Evolutionary conservation across 345 rosid species (phyloP).

Genomic region (Salix caprea): DNA sequence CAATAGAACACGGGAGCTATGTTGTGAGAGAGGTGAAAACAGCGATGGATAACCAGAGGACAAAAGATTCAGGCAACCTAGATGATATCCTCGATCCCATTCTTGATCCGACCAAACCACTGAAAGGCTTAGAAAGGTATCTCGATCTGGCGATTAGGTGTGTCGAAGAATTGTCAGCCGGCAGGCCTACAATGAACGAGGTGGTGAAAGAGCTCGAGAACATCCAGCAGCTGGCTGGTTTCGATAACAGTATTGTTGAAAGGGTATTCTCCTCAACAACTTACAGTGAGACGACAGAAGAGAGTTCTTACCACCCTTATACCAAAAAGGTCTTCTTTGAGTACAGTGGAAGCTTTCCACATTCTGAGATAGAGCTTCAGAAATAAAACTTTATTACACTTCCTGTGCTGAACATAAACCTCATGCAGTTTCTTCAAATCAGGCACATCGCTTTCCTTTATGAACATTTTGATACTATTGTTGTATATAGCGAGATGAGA

Average conservation of each 20-base stretch:
- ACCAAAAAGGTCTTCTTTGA: conserved; percentile 19
- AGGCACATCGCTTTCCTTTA: too few species aligned
- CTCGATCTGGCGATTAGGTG: conserved; percentile 24
- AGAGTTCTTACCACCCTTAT: conserved; percentile 37
- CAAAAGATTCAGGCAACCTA: neutral
- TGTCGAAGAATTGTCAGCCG: conserved; percentile 52
- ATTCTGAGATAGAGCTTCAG: conserved; percentile 4
- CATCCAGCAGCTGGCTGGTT: conserved; percentile 57
- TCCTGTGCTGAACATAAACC: too few species aligned
- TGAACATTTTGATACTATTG: too few species aligned
- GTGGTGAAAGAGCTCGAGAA: conserved; percentile 69
- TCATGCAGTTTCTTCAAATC: too few species aligned
- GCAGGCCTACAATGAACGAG: conserved; percentile 74
- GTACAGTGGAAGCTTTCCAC: conserved; percentile 15
- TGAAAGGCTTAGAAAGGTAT: neutral
- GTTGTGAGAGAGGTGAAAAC: conserved; percentile 20
- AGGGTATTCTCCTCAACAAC: conserved; percentile 53
- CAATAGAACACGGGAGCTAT: conserved; percentile 23
- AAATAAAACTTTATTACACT: neutral
- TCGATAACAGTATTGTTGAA: conserved; percentile 49
- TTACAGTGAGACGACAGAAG: conserved; percentile 36
- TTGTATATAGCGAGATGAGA: too few species aligned
- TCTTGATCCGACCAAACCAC: neutral
- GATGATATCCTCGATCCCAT: neutral
- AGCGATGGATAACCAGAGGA: conserved; percentile 8